Evolutionary conservation across 345 rosid species (phyloP), one percentile per base, ranked within the genome.

Genomic region (Hypericum perforatum): DNA sequence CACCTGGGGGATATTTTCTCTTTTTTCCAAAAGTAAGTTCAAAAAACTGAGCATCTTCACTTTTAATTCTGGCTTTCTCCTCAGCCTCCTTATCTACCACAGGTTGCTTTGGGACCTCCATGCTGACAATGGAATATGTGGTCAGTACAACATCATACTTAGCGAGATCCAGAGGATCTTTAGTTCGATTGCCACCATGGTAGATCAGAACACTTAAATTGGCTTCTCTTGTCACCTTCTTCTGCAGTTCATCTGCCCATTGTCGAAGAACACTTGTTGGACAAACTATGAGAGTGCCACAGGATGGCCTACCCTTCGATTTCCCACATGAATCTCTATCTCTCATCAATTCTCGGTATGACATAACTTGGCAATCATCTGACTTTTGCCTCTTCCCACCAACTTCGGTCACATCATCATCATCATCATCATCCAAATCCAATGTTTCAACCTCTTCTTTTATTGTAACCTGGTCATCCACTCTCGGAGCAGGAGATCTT

Each of bases 211-310:
- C 85, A 39, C 88, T 63, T 48, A 92, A 82, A 53, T 70, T 76
- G 15, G 84, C 94, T 74, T 80, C 63, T 39, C 63, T 63, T 0
- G 85, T 66, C 51, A 92, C 98, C 76, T 92, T 92, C 68, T 64
- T 83, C 13, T 64, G 77, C 67, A 92, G 59, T 67, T 92, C 98
- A 16, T 87, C 95, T 7, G 73, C 79, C 98, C 98, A 92, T 60
- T 92, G 98, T 11, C 98, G 81, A 71, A 92, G 66, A 32, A 92
- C 96, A 73, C 98, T 92, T 5, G 95, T 85, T 38, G 98, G 98
- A 74, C 98, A 92, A 62, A 92, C 98, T 71, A 92, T 72, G 56
- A 92, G 94, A 13, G 98, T 92, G 67, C 98, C 98, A 53, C 86
- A 92, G 57, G 94, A 76, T 50, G 95, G 96, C 76, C 94, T 85